phyloP scores from a whole-genome alignment of 2,329 filamentous ascomycete genomes.

The Ascochyta clinopodiicola region DNA sequence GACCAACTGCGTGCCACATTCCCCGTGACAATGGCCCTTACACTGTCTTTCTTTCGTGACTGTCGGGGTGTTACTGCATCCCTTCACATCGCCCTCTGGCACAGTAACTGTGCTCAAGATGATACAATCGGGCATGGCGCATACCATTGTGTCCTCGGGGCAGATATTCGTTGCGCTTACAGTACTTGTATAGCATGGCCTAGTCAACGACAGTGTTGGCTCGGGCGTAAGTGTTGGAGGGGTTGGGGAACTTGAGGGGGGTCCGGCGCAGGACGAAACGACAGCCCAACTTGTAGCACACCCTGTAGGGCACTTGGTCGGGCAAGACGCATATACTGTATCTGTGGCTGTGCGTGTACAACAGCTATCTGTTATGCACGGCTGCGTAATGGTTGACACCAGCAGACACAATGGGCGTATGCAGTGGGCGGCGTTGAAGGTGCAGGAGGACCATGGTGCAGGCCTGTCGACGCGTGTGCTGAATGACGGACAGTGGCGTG shows the following conservation, averaged over 20 bases:
- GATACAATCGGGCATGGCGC: conserved; percentile 22
- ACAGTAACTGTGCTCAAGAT: conserved; percentile 19
- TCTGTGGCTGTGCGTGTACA: conserved; percentile 25
- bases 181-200: conserved; percentile 19
- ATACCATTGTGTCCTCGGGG: conserved; percentile 18
- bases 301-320: conserved; percentile 18
- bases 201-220: neutral
- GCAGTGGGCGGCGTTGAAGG: conserved; percentile 21
- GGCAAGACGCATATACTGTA: conserved; percentile 22
- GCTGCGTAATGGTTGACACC: conserved; percentile 23
- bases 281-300: conserved; percentile 27
- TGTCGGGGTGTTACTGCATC: conserved; percentile 20
- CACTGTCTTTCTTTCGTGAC: conserved; percentile 18
- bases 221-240: neutral
- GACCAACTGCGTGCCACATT: conserved; percentile 25
- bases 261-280: conserved; percentile 3
- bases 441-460: conserved; percentile 22
- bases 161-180: conserved; percentile 11
- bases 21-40: conserved; percentile 20
- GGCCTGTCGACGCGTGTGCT: conserved; percentile 23
- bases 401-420: conserved; percentile 13
- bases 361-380: conserved; percentile 22
- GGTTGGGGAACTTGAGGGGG: neutral
- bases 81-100: conserved; percentile 15
- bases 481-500: conserved; percentile 23